Conservation (phyloP, 352 stramenopile species). For the Globisporangium okanoganense region DNA sequence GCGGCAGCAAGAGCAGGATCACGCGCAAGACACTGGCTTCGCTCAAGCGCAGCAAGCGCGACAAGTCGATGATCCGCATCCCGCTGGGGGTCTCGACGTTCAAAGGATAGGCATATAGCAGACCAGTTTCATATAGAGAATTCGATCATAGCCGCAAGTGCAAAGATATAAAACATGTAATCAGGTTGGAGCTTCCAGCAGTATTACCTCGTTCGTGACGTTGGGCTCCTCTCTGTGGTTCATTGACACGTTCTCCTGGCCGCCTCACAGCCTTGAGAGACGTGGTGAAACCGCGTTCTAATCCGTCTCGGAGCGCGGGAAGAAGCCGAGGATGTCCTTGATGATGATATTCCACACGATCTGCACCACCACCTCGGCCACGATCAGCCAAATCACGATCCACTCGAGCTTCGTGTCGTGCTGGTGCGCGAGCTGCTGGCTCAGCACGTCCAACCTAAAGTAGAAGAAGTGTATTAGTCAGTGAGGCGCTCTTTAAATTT, state of each 20-base stretch:
- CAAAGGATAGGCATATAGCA: neutral
- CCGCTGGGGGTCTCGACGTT: constrained; percentile 1
- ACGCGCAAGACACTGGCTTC: constrained; percentile 23
- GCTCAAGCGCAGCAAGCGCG: constrained; percentile 29
- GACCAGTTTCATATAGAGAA: neutral
- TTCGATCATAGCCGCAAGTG: neutral
- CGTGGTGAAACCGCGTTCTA: constrained; percentile 10
- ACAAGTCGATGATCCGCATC: constrained; percentile 36
- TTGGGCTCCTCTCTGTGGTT: neutral
- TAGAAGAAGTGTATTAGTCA: neutral
- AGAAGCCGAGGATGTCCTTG: constrained; percentile 88
- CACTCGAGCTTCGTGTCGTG: constrained; percentile 90
- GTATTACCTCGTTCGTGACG: neutral
- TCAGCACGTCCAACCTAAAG: constrained; percentile 89
- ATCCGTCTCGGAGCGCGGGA: constrained; percentile 53
- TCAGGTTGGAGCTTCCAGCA: neutral
- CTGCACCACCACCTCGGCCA: constrained; percentile 88
- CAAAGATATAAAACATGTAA: constrained; percentile 2
- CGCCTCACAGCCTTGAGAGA: neutral
- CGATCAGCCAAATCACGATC: constrained; percentile 94
- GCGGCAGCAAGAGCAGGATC: constrained; percentile 9
- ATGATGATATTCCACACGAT: constrained; percentile 88
- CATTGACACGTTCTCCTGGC: neutral
- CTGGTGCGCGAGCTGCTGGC: constrained; percentile 87
- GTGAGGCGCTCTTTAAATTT: neutral